Conservation (phyloP, 2,329 filamentous ascomycete species). For the Ceratocystis diversiconidia region DNA sequence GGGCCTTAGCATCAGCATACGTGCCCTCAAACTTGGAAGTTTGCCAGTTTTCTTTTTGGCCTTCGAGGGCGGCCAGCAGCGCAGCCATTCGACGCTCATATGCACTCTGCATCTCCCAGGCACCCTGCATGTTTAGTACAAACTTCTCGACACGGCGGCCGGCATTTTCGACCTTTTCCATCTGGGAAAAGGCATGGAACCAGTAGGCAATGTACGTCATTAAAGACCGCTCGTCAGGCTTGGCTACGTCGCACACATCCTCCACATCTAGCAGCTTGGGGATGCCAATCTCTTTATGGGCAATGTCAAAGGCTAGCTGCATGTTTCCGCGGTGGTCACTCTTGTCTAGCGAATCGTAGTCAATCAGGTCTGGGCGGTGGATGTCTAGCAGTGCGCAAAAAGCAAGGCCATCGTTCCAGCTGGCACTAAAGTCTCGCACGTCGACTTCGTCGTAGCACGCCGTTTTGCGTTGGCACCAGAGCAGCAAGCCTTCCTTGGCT, state of each 20-base stretch:
- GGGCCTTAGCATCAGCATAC: constrained; percentile 80
- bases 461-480: constrained; percentile 98
- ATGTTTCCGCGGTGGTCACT: constrained; percentile 90
- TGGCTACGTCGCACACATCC: constrained; percentile 91
- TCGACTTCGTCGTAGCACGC: constrained; percentile 97
- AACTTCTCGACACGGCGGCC: constrained; percentile 96
- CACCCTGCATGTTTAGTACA: constrained; percentile 95
- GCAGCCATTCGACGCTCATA: constrained; percentile 85
- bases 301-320: constrained; percentile 94
- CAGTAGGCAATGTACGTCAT: constrained; percentile 99
- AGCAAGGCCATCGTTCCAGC: constrained; percentile 94
- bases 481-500: constrained; percentile 81
- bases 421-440: constrained; percentile 83
- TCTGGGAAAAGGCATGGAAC: constrained; percentile 99
- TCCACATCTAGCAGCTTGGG: constrained; percentile 91
- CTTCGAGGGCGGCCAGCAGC: constrained; percentile 58
- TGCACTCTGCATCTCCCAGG: constrained; percentile 98
- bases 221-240: constrained; percentile 87
- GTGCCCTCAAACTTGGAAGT: constrained; percentile 76
- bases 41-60: constrained; percentile 64
- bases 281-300: constrained; percentile 90
- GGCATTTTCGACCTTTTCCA: constrained; percentile 97
- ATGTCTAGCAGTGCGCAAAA: constrained; percentile 96
- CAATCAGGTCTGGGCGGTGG: constrained; percentile 89
- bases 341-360: constrained; percentile 91